Evolutionary conservation across 371 early-diverging fungal species (phyloP).

Genomic region (Thermomucor indicae-seudaticae): DNA sequence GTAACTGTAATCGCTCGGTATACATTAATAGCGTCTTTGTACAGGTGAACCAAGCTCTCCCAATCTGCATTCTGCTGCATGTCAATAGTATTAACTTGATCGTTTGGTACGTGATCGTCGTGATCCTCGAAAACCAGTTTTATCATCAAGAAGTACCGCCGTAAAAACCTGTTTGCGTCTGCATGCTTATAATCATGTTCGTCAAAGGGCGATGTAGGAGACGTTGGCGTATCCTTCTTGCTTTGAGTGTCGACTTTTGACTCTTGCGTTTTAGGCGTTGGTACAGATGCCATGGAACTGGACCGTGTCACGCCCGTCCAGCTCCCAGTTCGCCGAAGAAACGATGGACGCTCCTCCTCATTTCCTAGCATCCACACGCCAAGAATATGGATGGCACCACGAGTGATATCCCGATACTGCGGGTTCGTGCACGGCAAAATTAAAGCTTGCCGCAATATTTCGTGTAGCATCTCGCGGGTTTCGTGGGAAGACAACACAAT

Average conservation of each 20-base stretch:
- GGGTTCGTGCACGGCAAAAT: constrained; percentile 52
- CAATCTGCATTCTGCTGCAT: constrained; percentile 29
- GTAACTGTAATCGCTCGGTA: constrained; percentile 55
- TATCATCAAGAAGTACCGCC: constrained; percentile 55
- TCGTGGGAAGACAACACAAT: constrained; percentile 62
- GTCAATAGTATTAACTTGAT: constrained; percentile 10
- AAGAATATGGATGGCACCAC: constrained; percentile 69
- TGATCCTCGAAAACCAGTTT: constrained; percentile 47
- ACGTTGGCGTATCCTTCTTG: neutral
- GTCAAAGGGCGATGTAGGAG: constrained; percentile 12
- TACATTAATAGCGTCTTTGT: constrained; percentile 59
- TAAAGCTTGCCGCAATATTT: constrained; percentile 68
- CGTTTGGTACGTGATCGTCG: too few species aligned
- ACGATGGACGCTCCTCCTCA: constrained; percentile 65
- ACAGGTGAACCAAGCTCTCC: constrained; percentile 46
- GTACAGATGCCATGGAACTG: constrained; percentile 30
- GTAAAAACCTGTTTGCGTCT: constrained; percentile 54
- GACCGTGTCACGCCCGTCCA: constrained; percentile 29
- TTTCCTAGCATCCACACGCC: constrained; percentile 67
- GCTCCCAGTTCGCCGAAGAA: constrained; percentile 46
- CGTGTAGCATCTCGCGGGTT: constrained; percentile 74
- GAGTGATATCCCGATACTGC: constrained; percentile 59
- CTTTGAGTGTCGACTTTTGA: neutral
- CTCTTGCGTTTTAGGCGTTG: constrained; percentile 7
- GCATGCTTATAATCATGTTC: constrained; percentile 24